Percentiles rank a stretch among this genome's conserved stretches.
phyloP scores from a whole-genome alignment of 2,329 filamentous ascomycete genomes.

The Hypoxylon rubiginosum region DNA sequence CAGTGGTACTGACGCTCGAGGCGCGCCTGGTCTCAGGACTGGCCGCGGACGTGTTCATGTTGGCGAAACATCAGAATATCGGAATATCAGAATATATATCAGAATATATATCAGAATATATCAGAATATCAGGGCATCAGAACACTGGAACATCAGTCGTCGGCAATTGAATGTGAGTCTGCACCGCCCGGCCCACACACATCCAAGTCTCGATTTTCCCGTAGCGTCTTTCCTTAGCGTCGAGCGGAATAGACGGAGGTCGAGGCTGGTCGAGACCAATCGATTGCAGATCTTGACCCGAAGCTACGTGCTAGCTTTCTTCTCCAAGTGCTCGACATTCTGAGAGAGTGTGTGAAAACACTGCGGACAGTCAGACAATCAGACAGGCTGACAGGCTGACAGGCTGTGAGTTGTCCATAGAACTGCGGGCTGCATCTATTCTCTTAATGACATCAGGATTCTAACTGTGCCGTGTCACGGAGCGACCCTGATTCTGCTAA shows the following conservation, averaged over 20 bases:
- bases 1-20: constrained; percentile 40
- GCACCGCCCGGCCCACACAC: not conserved
- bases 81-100: not conserved
- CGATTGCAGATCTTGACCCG: constrained; percentile 18
- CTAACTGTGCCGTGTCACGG: not conserved
- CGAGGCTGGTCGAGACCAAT: constrained; percentile 30
- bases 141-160: not conserved
- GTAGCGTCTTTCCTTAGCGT: constrained; percentile 24
- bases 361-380: not conserved
- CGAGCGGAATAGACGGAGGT: constrained; percentile 23
- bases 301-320: constrained; percentile 11
- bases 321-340: constrained; percentile 2
- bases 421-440: constrained; percentile 1
- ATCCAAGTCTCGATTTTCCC: constrained; percentile 19
- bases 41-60: constrained; percentile 17
- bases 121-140: not conserved
- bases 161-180: not conserved
- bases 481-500: not conserved
- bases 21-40: constrained; percentile 31
- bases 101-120: not conserved
- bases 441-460: constrained; percentile 24
- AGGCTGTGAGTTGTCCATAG: not conserved
- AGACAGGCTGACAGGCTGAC: too few species aligned
- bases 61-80: not conserved
- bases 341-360: not conserved